Evolutionary conservation across 1,139 yeast genomes (phyloP).

Genomic region (Pichia sp.): DNA sequence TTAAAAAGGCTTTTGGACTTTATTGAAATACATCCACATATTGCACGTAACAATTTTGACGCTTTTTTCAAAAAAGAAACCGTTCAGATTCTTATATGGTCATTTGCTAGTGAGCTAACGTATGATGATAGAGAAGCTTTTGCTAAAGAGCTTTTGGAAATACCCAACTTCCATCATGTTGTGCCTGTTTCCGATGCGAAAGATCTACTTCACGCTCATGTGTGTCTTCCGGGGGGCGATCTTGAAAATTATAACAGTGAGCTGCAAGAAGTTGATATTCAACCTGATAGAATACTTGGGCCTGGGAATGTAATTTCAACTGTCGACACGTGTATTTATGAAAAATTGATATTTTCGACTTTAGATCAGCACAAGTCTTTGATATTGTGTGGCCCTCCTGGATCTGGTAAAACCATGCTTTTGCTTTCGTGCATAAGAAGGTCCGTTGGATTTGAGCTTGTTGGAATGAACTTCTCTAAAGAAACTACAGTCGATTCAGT

Average conservation of each 20-base stretch:
- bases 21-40: conserved; percentile 17
- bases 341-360: conserved; percentile 53
- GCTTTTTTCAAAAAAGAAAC: conserved; percentile 39
- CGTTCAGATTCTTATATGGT: conserved; percentile 53
- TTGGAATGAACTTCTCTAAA: conserved; percentile 78
- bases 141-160: conserved; percentile 32
- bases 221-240: conserved; percentile 41
- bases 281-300: conserved; percentile 54
- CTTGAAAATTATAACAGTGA: background rate
- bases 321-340: conserved; percentile 69
- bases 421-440: conserved; percentile 63
- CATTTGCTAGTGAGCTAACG: conserved; percentile 61
- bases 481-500: conserved; percentile 67
- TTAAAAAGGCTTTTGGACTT: conserved; percentile 33
- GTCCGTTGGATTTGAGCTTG: conserved; percentile 54
- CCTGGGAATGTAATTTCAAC: conserved; percentile 77
- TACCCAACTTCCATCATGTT: conserved; percentile 25
- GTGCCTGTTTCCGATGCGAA: background rate
- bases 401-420: conserved; percentile 96
- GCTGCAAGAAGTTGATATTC: conserved; percentile 46
- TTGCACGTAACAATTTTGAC: conserved; percentile 27
- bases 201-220: conserved; percentile 42
- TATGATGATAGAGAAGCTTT: conserved; percentile 40
- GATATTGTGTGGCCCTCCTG: conserved; percentile 93
- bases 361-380: conserved; percentile 57